phyloP scores from a whole-genome alignment of 1,139 yeast genomes.

The Blastobotrys indianensis region DNA sequence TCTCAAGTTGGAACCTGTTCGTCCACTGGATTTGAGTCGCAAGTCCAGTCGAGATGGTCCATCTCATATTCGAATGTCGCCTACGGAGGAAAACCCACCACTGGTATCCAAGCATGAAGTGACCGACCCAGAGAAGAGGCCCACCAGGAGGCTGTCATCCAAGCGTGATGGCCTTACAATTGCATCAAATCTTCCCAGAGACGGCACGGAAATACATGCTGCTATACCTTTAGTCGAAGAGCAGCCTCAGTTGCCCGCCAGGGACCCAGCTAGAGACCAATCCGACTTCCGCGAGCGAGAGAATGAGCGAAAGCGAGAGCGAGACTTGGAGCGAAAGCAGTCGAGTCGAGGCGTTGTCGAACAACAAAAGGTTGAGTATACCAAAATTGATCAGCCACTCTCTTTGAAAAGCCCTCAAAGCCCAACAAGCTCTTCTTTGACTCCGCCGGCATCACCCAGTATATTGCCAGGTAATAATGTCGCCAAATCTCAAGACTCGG shows the following conservation, averaged over 20 bases:
- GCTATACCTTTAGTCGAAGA: background rate
- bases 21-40: constrained; percentile 1
- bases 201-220: background rate
- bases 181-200: background rate
- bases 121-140: no score
- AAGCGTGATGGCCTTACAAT: constrained; percentile 1
- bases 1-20: background rate
- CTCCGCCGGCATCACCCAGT: constrained; percentile 6
- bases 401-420: constrained; percentile 1
- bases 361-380: background rate
- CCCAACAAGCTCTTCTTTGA: constrained; percentile 1
- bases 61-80: no score
- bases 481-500: no score
- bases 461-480: background rate
- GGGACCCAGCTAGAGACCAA: no score
- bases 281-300: background rate
- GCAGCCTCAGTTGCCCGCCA: background rate
- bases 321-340: background rate
- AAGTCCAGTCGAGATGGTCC: background rate
- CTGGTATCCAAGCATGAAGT: no score
- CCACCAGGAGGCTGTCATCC: background rate
- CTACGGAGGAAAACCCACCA: no score
- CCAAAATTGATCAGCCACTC: no score
- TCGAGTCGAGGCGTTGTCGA: no score
- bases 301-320: background rate